Evolutionary conservation across 2,329 filamentous ascomycete genomes (phyloP).

Genomic region (Trichoderma pleuroti): DNA sequence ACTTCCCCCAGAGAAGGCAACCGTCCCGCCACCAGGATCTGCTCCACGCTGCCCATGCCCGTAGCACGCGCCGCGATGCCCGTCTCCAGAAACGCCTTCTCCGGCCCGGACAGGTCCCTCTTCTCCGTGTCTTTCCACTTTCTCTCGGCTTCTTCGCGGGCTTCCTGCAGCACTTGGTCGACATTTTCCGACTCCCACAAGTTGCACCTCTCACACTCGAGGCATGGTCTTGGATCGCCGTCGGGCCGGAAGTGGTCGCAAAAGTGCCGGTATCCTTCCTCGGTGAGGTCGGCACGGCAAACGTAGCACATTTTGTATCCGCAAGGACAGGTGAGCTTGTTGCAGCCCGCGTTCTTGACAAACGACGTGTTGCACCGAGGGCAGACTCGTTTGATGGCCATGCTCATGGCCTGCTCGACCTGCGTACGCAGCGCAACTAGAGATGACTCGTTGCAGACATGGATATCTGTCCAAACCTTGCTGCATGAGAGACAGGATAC

Average conservation of each 20-base stretch:
- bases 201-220: slow-evolving; percentile 76
- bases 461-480: slow-evolving; percentile 82
- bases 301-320: slow-evolving; percentile 99
- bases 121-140: slow-evolving; percentile 67
- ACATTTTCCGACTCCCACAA: slow-evolving; percentile 73
- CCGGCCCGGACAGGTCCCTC: slow-evolving; percentile 51
- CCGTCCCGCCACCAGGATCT: slow-evolving; percentile 32
- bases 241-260: slow-evolving; percentile 90
- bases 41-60: slow-evolving; percentile 31
- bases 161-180: slow-evolving; percentile 63
- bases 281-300: slow-evolving; percentile 71
- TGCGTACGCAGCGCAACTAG: slow-evolving; percentile 79
- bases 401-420: slow-evolving; percentile 88
- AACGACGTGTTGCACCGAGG: slow-evolving; percentile 88
- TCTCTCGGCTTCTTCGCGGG: slow-evolving; percentile 67
- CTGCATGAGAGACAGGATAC: slow-evolving; percentile 77
- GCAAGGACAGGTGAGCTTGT: slow-evolving; percentile 93
- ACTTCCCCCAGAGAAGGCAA: slow-evolving; percentile 41
- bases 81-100: slow-evolving; percentile 56
- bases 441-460: slow-evolving; percentile 83
- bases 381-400: slow-evolving; percentile 92
- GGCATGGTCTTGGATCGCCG: slow-evolving; percentile 68
- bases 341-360: slow-evolving; percentile 91
- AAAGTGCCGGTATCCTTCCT: slow-evolving; percentile 87
- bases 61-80: slow-evolving; percentile 38